A percentile compares a stretch with the other conserved stretches of the same genome.
phyloP scores from a whole-genome alignment of 257 asterid genomes.

The Jacaranda mimosifolia region DNA sequence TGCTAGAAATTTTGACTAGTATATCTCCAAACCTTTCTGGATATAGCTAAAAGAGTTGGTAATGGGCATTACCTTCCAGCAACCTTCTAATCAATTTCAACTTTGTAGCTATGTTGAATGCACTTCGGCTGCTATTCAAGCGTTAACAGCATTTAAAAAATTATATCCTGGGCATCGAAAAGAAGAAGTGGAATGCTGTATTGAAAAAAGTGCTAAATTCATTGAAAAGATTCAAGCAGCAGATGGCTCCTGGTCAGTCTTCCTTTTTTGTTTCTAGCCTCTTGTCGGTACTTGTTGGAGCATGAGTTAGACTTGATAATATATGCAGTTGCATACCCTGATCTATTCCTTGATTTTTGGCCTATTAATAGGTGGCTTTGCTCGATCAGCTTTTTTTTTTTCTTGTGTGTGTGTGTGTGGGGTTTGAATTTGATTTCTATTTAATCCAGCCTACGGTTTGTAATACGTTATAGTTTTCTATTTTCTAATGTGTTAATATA shows the following conservation, averaged over 20 bases:
- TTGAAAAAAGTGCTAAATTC: slow-evolving; percentile 73
- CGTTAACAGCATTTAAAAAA: slow-evolving; percentile 70
- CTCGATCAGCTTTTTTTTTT: slow-evolving; percentile 22
- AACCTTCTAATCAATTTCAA: slow-evolving; percentile 25
- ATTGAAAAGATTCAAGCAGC: slow-evolving; percentile 76
- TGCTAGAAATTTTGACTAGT: slow-evolving; percentile 1
- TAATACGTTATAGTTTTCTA: neutral
- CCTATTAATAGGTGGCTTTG: slow-evolving; percentile 5
- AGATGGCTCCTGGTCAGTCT: slow-evolving; percentile 96
- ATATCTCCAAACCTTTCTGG: slow-evolving; percentile 14
- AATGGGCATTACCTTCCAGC: neutral
- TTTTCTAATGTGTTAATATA: neutral
- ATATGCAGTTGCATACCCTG: slow-evolving; percentile 17
- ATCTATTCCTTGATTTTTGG: neutral
- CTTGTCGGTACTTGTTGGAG: slow-evolving; percentile 21
- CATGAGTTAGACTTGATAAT: slow-evolving; percentile 29
- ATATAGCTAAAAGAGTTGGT: slow-evolving; percentile 20
- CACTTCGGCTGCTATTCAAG: slow-evolving; percentile 98
- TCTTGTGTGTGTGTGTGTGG: too few species aligned
- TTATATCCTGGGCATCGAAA: slow-evolving; percentile 88
- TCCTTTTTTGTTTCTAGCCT: slow-evolving; percentile 18
- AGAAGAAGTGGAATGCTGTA: slow-evolving; percentile 71
- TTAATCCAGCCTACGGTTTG: slow-evolving; percentile 1
- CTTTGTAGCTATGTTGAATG: slow-evolving; percentile 90
- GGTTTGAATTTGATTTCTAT: slow-evolving; percentile 7